Conservation (phyloP, 2,329 filamentous ascomycete species). For the Parasarocladium wereldwijsianum region DNA sequence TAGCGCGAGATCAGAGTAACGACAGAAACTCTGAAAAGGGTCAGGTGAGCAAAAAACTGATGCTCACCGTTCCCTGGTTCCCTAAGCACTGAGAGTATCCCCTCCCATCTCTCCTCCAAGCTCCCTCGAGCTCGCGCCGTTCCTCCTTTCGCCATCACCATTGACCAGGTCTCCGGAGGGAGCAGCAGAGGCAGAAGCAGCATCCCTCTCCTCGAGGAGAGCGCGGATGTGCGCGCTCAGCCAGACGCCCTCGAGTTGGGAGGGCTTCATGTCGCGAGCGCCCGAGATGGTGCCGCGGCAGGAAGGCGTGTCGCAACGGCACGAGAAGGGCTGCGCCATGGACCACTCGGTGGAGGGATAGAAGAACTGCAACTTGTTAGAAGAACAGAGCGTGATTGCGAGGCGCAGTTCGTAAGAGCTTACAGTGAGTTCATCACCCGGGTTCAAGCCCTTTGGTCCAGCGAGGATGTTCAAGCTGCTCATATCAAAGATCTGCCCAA, state of each 20-base stretch:
- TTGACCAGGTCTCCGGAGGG: neutral
- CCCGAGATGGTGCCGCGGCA: slow-evolving; percentile 51
- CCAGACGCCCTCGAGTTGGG: slow-evolving; percentile 42
- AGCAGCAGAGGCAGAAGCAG: neutral
- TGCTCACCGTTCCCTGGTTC: slow-evolving; percentile 1
- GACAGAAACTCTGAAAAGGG: too few species aligned
- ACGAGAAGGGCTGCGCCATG: slow-evolving; percentile 59
- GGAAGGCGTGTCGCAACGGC: slow-evolving; percentile 39
- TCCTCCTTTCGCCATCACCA: slow-evolving; percentile 1
- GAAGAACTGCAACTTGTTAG: slow-evolving; percentile 37
- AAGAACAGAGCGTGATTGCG: neutral
- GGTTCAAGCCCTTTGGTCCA: slow-evolving; percentile 36
- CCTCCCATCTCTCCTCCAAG: slow-evolving; percentile 48
- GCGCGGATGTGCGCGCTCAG: slow-evolving; percentile 46
- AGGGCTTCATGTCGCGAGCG: slow-evolving; percentile 41
- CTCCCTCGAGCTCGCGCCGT: slow-evolving; percentile 35
- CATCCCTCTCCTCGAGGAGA: slow-evolving; percentile 29
- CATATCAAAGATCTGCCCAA: slow-evolving; percentile 42
- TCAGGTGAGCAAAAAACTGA: slow-evolving; percentile 6
- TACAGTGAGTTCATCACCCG: slow-evolving; percentile 44
- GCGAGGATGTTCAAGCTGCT: slow-evolving; percentile 41
- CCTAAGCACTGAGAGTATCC: slow-evolving; percentile 28
- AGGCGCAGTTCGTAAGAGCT: slow-evolving; percentile 5
- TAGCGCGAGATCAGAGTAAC: too few species aligned
- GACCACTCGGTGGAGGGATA: slow-evolving; percentile 63